These are phyloP conservation scores for Papiliotrema flavescens DNA, from an alignment of 1,284 basidiomycete genomes.

Conservation along the genomic window DNA sequence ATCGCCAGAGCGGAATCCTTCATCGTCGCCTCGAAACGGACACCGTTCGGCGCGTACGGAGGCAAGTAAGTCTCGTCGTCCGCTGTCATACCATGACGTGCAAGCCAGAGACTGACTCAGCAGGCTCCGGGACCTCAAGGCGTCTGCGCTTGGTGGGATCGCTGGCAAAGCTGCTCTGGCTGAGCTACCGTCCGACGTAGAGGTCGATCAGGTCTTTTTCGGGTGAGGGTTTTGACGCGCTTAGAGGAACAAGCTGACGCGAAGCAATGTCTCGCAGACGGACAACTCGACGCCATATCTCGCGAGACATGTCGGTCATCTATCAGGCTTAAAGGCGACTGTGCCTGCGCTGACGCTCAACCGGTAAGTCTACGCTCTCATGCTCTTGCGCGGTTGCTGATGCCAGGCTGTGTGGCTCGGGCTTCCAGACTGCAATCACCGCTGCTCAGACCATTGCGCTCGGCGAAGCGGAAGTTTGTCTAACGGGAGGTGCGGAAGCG, in stretches of 20 bases:
- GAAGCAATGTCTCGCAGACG: conserved; percentile 48
- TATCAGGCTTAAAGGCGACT: conserved; percentile 52
- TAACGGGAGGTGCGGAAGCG: conserved; percentile 56
- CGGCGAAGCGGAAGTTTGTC: conserved; percentile 54
- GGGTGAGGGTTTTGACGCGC: conserved; percentile 37
- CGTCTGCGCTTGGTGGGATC: conserved; percentile 53
- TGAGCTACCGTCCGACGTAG: conserved; percentile 48
- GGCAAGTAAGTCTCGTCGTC: conserved; percentile 46
- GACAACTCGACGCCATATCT: conserved; percentile 55
- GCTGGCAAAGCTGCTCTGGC: conserved; percentile 55
- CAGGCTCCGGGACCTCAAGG: conserved; percentile 49
- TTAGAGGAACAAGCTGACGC: not conserved
- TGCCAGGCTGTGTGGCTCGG: conserved; percentile 54
- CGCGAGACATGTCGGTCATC: conserved; percentile 56
- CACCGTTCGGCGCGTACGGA: conserved; percentile 56
- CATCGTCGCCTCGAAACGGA: conserved; percentile 49
- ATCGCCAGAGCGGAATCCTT: conserved; percentile 33
- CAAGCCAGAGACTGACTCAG: not conserved
- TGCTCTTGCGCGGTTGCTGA: not conserved
- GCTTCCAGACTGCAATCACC: conserved; percentile 56
- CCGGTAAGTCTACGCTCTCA: conserved; percentile 35
- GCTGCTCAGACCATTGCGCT: conserved; percentile 55
- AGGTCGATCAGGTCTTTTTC: conserved; percentile 53
- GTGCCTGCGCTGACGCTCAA: conserved; percentile 57
- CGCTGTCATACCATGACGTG: not conserved